These are phyloP conservation scores for Omphalea diandra DNA, from an alignment of 441 rosid species.

Conservation along the genomic window DNA sequence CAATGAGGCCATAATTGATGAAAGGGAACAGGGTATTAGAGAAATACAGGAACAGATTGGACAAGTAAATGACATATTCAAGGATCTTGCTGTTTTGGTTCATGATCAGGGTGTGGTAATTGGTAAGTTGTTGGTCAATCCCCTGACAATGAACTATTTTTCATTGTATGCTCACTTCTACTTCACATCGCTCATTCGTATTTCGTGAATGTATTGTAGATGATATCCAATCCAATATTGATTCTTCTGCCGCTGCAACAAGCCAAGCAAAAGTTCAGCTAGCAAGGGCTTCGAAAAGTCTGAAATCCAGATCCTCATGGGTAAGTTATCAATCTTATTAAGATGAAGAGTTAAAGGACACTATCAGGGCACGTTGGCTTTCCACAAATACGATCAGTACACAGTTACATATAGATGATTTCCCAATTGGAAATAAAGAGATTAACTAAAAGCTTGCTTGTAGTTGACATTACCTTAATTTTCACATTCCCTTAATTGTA, in stretches of 20 bases:
- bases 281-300: constrained; percentile 54
- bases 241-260: constrained; percentile 49
- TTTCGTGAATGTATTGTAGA: constrained; percentile 34
- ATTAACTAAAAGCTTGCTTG: neutral
- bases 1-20: constrained; percentile 73
- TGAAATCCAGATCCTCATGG: constrained; percentile 60
- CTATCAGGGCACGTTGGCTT: neutral
- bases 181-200: constrained; percentile 1
- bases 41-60: constrained; percentile 66
- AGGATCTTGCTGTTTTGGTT: constrained; percentile 71
- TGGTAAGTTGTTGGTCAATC: constrained; percentile 45
- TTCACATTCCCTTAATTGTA: neutral
- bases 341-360: neutral
- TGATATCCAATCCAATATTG: constrained; percentile 62
- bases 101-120: constrained; percentile 69
- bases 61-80: constrained; percentile 64
- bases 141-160: constrained; percentile 6
- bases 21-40: constrained; percentile 64
- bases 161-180: constrained; percentile 2
- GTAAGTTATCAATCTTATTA: constrained; percentile 33
- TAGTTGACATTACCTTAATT: neutral
- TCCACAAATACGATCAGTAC: neutral
- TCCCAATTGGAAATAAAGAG: neutral
- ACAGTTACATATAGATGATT: neutral
- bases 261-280: constrained; percentile 55